Percentiles rank a stretch among this genome's conserved stretches.
Conservation (phyloP, 352 stramenopile species). For the Phytophthora foliorum region DNA sequence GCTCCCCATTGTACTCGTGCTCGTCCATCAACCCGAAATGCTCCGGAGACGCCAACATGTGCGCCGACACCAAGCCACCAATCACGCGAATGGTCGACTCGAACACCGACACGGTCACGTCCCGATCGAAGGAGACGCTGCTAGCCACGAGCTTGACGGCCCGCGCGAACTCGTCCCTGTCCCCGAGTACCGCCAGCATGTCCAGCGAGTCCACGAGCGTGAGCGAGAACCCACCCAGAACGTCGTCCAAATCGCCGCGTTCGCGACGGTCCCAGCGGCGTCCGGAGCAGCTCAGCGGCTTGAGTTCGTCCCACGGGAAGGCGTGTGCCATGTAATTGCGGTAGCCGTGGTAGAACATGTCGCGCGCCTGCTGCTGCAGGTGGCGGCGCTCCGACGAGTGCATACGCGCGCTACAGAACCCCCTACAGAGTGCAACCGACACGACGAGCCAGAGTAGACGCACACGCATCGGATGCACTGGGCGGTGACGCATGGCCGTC, state of each 20-base stretch:
- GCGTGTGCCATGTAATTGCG: conserved; percentile 89
- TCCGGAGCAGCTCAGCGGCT: conserved; percentile 83
- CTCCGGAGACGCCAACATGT: conserved; percentile 82
- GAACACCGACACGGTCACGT: conserved; percentile 94
- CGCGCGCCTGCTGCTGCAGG: conserved; percentile 78
- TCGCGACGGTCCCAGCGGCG: conserved; percentile 82
- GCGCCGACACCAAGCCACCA: conserved; percentile 91
- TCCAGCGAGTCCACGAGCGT: conserved; percentile 92
- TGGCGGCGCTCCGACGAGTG: conserved; percentile 74
- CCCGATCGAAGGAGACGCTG: conserved; percentile 82
- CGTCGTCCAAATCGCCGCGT: conserved; percentile 88
- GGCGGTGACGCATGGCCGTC: not conserved
- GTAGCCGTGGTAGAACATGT: conserved; percentile 93
- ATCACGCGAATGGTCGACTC: conserved; percentile 95
- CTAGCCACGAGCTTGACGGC: conserved; percentile 72
- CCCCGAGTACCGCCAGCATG: conserved; percentile 89
- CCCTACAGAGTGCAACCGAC: conserved; percentile 11
- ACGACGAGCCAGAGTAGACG: conserved; percentile 27
- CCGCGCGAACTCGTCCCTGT: conserved; percentile 79
- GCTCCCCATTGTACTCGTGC: conserved; percentile 93
- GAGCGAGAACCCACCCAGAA: conserved; percentile 83
- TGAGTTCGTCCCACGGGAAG: conserved; percentile 90
- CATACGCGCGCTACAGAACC: conserved; percentile 49
- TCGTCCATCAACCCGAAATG: conserved; percentile 63
- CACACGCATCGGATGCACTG: conserved; percentile 18